Evolutionary conservation across 768 basidiomycete genomes (phyloP).

Genomic region (Clavulina sp.): DNA sequence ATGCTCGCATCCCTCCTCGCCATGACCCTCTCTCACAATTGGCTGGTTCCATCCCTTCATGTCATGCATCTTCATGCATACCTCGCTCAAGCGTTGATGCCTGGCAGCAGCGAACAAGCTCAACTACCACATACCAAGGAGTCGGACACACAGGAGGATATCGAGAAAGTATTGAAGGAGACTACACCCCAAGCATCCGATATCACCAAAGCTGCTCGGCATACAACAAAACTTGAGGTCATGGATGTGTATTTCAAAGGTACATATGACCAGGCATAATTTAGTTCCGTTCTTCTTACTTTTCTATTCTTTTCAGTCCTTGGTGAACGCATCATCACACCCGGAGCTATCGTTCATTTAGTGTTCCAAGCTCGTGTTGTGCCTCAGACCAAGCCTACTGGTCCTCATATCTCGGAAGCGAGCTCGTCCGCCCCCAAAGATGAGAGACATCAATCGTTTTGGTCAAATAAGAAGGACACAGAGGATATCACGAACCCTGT

Average conservation of each 20-base stretch:
- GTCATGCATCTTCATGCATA: constrained; percentile 71
- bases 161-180: constrained; percentile 23
- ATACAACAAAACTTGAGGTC: constrained; percentile 53
- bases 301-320: constrained; percentile 42
- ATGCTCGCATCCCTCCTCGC: constrained; percentile 67
- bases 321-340: constrained; percentile 75
- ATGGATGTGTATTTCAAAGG: constrained; percentile 77
- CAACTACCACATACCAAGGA: constrained; percentile 62
- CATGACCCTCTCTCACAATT: constrained; percentile 71
- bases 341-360: constrained; percentile 75
- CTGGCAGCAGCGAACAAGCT: constrained; percentile 32
- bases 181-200: constrained; percentile 38
- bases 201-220: constrained; percentile 35
- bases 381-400: constrained; percentile 25
- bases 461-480: constrained; percentile 39
- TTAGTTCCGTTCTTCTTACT: neutral
- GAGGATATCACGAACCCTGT: constrained; percentile 38
- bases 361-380: constrained; percentile 64
- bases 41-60: constrained; percentile 63
- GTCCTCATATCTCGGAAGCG: constrained; percentile 29
- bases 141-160: constrained; percentile 29
- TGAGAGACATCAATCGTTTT: constrained; percentile 52
- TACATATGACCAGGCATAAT: constrained; percentile 18
- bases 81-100: constrained; percentile 67
- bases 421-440: constrained; percentile 32